Evolutionary conservation across 2,329 filamentous ascomycete genomes (phyloP).

Genomic region (Colletotrichum sansevieriae): DNA sequence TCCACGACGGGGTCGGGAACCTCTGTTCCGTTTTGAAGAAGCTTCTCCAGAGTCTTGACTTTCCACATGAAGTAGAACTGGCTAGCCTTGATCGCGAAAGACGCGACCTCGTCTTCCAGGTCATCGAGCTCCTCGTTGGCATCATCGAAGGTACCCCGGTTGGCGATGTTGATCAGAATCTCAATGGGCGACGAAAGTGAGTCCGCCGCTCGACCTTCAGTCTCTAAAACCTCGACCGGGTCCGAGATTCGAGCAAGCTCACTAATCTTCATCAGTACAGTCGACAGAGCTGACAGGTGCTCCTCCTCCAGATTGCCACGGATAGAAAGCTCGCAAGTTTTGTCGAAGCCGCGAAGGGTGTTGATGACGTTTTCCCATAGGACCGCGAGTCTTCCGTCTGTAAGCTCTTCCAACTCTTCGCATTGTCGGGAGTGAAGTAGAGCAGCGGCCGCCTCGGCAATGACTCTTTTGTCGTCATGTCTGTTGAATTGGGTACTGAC

Average conservation of each 20-base stretch:
- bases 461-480: conserved; percentile 88
- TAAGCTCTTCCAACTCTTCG: conserved; percentile 88
- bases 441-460: conserved; percentile 85
- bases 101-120: conserved; percentile 83
- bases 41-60: conserved; percentile 69
- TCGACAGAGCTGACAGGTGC: conserved; percentile 77
- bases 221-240: conserved; percentile 81
- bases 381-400: conserved; percentile 82
- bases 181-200: conserved; percentile 70
- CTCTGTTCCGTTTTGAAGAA: conserved; percentile 66
- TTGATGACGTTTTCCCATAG: conserved; percentile 89
- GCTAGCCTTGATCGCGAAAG: conserved; percentile 80
- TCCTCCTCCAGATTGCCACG: conserved; percentile 77
- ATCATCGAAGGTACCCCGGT: conserved; percentile 78
- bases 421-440: conserved; percentile 88
- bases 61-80: conserved; percentile 98
- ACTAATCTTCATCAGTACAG: conserved; percentile 82
- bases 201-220: conserved; percentile 62
- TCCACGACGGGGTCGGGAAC: conserved; percentile 72
- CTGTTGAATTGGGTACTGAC: conserved; percentile 94
- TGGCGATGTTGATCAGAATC: conserved; percentile 78
- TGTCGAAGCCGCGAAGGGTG: conserved; percentile 78
- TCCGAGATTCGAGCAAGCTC: conserved; percentile 85
- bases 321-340: conserved; percentile 77
- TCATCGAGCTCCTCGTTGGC: conserved; percentile 79